A percentile compares a stretch with the other conserved stretches of the same genome.
Conservation (phyloP, 2,329 filamentous ascomycete genomes). For the Fusarium scirpi region DNA sequence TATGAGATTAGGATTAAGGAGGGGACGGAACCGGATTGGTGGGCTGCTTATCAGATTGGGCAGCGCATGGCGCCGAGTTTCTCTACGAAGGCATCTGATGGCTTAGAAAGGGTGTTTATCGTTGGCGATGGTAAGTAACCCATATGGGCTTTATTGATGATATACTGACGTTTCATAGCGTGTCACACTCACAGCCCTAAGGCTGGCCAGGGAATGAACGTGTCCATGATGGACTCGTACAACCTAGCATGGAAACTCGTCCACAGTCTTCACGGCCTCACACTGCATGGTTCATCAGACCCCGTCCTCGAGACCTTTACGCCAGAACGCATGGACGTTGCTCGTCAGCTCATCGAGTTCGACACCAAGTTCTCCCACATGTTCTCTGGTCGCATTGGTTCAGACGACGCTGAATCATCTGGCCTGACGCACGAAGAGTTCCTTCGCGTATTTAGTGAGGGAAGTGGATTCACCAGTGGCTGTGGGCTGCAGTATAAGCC, state of each 20-base stretch:
- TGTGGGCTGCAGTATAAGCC: slow-evolving; percentile 20
- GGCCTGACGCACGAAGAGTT: slow-evolving; percentile 20
- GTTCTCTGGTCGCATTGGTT: slow-evolving; percentile 23
- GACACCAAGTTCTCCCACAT: slow-evolving; percentile 20
- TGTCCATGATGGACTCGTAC: slow-evolving; percentile 28
- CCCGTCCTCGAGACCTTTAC: slow-evolving; percentile 3
- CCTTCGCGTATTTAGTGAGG: slow-evolving; percentile 16
- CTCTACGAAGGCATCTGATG: slow-evolving; percentile 6
- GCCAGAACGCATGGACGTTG: slow-evolving; percentile 5
- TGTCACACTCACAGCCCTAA: slow-evolving; percentile 26
- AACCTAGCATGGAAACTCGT: slow-evolving; percentile 24
- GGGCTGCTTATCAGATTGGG: slow-evolving; percentile 28
- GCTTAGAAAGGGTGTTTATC: slow-evolving; percentile 13
- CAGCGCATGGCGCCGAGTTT: slow-evolving; percentile 17
- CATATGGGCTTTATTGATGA: fast-evolving
- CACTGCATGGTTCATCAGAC: not conserved
- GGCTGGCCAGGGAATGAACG: slow-evolving; percentile 26
- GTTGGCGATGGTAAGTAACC: slow-evolving; percentile 13
- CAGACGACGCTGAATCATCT: not conserved
- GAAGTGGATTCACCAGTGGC: slow-evolving; percentile 14
- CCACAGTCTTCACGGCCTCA: slow-evolving; percentile 4
- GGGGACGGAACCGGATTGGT: slow-evolving; percentile 22
- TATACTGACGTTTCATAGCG: not conserved
- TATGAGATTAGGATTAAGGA: slow-evolving; percentile 23
- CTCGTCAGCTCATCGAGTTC: slow-evolving; percentile 20